Evolutionary conservation across 352 stramenopile genomes (phyloP).

Genomic region (Phytophthora ohioensis): DNA sequence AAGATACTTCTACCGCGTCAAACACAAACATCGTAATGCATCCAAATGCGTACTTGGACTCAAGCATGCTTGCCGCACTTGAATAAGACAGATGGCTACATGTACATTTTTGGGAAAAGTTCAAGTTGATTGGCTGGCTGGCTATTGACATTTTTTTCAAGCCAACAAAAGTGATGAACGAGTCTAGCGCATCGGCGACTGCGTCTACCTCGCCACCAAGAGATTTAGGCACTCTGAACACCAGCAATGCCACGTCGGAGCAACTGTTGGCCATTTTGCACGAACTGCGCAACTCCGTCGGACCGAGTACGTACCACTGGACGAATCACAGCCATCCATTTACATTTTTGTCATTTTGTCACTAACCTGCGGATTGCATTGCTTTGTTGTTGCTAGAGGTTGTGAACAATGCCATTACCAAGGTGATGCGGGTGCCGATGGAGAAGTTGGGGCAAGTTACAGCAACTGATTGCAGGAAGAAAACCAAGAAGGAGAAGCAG

Average conservation of each 20-base stretch:
- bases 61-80: slow-evolving; percentile 41
- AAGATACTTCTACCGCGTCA: slow-evolving; percentile 6
- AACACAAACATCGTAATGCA: slow-evolving; percentile 44
- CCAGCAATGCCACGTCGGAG: slow-evolving; percentile 45
- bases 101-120: slow-evolving; percentile 17
- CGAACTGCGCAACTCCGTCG: slow-evolving; percentile 66
- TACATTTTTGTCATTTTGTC: background rate
- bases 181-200: slow-evolving; percentile 9
- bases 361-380: slow-evolving; percentile 21
- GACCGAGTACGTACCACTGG: slow-evolving; percentile 54
- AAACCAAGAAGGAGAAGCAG: slow-evolving; percentile 42
- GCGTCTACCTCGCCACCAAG: slow-evolving; percentile 15
- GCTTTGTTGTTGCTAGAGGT: slow-evolving; percentile 50
- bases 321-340: slow-evolving; percentile 14
- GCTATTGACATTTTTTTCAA: slow-evolving; percentile 21
- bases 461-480: slow-evolving; percentile 16
- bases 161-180: slow-evolving; percentile 1
- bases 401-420: slow-evolving; percentile 76
- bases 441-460: slow-evolving; percentile 13
- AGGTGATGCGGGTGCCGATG: slow-evolving; percentile 54
- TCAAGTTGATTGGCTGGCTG: slow-evolving; percentile 19
- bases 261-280: slow-evolving; percentile 76
- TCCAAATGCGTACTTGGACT: slow-evolving; percentile 65
- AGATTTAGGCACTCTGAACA: slow-evolving; percentile 40
- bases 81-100: slow-evolving; percentile 30